These are phyloP conservation scores for Trichoderma virens DNA, from an alignment of 495 filamentous ascomycete genomes.

Conservation along the genomic window DNA sequence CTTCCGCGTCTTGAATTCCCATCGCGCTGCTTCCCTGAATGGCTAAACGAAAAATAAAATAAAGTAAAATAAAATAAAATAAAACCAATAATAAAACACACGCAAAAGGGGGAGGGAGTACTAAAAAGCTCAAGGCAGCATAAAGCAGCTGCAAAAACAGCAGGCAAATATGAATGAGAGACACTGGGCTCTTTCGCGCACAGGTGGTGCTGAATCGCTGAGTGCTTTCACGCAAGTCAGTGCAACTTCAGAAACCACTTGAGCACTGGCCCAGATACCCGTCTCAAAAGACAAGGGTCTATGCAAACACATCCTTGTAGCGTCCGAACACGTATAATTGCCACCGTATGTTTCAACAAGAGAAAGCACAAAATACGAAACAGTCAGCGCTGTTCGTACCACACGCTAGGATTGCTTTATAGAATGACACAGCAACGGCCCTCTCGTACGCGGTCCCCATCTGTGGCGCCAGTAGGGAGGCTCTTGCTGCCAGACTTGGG, in stretches of 20 bases:
- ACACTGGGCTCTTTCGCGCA: not conserved
- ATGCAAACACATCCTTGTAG: not conserved
- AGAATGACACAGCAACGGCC: slow-evolving; percentile 79
- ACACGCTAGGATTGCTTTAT: slow-evolving; percentile 23
- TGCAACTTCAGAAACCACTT: not conserved
- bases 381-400: slow-evolving; percentile 11
- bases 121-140: not conserved
- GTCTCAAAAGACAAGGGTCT: not conserved
- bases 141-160: not conserved
- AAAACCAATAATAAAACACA: not conserved
- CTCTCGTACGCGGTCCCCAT: slow-evolving; percentile 55
- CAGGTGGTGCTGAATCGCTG: not conserved
- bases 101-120: not conserved
- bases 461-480: slow-evolving; percentile 48
- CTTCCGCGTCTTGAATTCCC: slow-evolving; percentile 3
- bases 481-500: slow-evolving; percentile 62
- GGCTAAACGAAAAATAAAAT: slow-evolving; percentile 12
- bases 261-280: not conserved
- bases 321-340: not conserved
- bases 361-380: not conserved
- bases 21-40: slow-evolving; percentile 5
- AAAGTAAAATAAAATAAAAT: slow-evolving; percentile 16
- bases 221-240: not conserved
- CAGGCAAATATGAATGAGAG: not conserved
- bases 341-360: not conserved